Evolutionary conservation across 306 rosid species (phyloP).

Genomic region (Vigna unguiculata): DNA sequence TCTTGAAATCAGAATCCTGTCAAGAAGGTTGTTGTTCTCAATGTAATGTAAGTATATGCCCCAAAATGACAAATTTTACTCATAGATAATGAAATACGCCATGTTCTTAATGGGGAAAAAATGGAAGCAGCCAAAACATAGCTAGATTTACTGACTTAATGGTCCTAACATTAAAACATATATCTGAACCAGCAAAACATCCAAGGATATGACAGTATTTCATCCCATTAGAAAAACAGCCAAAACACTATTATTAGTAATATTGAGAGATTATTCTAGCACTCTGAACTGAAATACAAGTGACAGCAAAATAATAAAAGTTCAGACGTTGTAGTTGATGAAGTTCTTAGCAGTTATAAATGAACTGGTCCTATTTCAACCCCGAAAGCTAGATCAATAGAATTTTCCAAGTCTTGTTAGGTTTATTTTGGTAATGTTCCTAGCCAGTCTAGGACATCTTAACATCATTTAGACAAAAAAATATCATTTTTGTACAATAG

Average conservation of each 20-base stretch:
- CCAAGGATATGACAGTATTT: slow-evolving; percentile 15
- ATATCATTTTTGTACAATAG: neutral
- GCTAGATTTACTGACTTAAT: slow-evolving; percentile 26
- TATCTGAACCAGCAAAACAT: slow-evolving; percentile 16
- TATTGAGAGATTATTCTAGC: neutral
- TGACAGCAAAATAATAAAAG: neutral
- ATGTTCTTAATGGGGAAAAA: slow-evolving; percentile 1
- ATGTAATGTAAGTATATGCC: slow-evolving; percentile 32
- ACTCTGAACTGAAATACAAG: slow-evolving; percentile 11
- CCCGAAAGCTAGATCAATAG: neutral
- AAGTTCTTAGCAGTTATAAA: slow-evolving; percentile 8
- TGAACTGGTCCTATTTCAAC: slow-evolving; percentile 3
- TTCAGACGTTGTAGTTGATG: slow-evolving; percentile 8
- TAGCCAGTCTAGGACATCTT: neutral
- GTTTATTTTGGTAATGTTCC: neutral
- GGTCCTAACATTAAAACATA: slow-evolving; percentile 27
- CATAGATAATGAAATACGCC: slow-evolving; percentile 15
- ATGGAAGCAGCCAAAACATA: slow-evolving; percentile 24
- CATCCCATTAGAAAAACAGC: neutral
- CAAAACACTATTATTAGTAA: slow-evolving; percentile 24
- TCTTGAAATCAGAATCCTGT: slow-evolving; percentile 75
- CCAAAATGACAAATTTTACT: slow-evolving; percentile 18
- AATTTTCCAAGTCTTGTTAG: neutral
- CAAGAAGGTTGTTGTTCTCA: slow-evolving; percentile 48
- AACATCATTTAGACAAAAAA: neutral